Percentiles rank a stretch among this genome's conserved stretches.
These are phyloP conservation scores for Alternaria ethzedia DNA, from an alignment of 2,329 filamentous ascomycete genomes.

Conservation along the genomic window DNA sequence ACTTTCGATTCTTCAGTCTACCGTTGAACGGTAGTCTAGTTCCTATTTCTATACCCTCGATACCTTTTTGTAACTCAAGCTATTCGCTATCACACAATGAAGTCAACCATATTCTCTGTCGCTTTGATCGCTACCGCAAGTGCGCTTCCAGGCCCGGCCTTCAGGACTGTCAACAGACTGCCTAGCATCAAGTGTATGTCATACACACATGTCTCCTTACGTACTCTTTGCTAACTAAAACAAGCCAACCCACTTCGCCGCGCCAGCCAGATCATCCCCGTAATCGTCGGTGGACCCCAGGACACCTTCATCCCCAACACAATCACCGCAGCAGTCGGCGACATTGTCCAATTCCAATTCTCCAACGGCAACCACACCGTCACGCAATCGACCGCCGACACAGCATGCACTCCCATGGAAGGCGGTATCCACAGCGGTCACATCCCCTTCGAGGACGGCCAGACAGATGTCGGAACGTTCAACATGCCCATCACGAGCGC, in stretches of 20 bases:
- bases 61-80: background rate
- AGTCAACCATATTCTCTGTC: slow-evolving; percentile 16
- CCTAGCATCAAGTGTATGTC: slow-evolving; percentile 7
- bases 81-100: slow-evolving; percentile 20
- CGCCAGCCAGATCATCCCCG: slow-evolving; percentile 33
- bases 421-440: slow-evolving; percentile 39
- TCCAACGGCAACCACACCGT: slow-evolving; percentile 43
- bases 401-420: slow-evolving; percentile 34
- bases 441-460: slow-evolving; percentile 38
- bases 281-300: slow-evolving; percentile 40
- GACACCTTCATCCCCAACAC: slow-evolving; percentile 39
- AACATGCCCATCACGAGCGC: slow-evolving; percentile 38
- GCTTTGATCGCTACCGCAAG: slow-evolving; percentile 16
- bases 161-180: slow-evolving; percentile 6
- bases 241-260: slow-evolving; percentile 31
- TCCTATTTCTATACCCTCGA: background rate
- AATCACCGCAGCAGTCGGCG: slow-evolving; percentile 34
- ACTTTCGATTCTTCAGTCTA: slow-evolving; percentile 7
- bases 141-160: slow-evolving; percentile 21
- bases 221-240: background rate
- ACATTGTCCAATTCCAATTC: slow-evolving; percentile 42
- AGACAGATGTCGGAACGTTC: slow-evolving; percentile 40
- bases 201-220: background rate
- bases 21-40: slow-evolving; percentile 34
- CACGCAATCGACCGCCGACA: slow-evolving; percentile 33